phyloP scores from a whole-genome alignment of 371 early-diverging fungal genomes.

The Lichtheimia ramosa region DNA sequence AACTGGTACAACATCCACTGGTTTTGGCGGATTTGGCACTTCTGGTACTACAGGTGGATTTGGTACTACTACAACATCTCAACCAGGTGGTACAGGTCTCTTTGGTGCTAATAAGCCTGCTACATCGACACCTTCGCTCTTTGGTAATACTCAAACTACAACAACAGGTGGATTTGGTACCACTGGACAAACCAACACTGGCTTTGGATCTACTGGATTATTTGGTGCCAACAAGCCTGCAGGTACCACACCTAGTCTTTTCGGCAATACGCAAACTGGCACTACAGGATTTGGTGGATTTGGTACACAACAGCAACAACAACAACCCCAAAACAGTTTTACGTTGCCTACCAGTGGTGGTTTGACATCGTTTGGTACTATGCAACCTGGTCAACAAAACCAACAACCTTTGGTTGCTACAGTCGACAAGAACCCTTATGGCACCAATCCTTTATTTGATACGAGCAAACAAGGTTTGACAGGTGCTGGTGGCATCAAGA shows the following conservation, averaged over 20 bases:
- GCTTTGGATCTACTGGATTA: conserved; percentile 31
- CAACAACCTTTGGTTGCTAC: conserved; percentile 64
- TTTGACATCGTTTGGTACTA: conserved; percentile 43
- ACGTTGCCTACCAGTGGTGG: conserved; percentile 45
- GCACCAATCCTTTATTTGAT: conserved; percentile 79
- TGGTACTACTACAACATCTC: conserved; percentile 24
- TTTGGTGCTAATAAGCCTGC: conserved; percentile 61
- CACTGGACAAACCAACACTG: conserved; percentile 18
- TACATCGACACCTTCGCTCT: conserved; percentile 45
- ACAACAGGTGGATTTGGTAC: conserved; percentile 40
- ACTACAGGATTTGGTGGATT: conserved; percentile 24
- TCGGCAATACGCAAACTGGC: conserved; percentile 25
- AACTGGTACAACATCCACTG: conserved; percentile 14
- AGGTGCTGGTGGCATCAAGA: conserved; percentile 29
- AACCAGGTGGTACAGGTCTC: conserved; percentile 29
- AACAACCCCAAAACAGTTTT: conserved; percentile 30
- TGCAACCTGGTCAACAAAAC: conserved; percentile 33
- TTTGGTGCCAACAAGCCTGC: conserved; percentile 44
- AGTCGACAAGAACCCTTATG: conserved; percentile 85
- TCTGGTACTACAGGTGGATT: conserved; percentile 20
- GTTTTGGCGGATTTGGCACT: conserved; percentile 32
- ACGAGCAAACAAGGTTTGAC: conserved; percentile 23
- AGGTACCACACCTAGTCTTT: conserved; percentile 19
- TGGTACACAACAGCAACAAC: conserved; percentile 14
- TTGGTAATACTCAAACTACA: conserved; percentile 39